Evolutionary conservation across 2,329 filamentous ascomycete species (phyloP).

Genomic region (Drechmeria coniospora): DNA sequence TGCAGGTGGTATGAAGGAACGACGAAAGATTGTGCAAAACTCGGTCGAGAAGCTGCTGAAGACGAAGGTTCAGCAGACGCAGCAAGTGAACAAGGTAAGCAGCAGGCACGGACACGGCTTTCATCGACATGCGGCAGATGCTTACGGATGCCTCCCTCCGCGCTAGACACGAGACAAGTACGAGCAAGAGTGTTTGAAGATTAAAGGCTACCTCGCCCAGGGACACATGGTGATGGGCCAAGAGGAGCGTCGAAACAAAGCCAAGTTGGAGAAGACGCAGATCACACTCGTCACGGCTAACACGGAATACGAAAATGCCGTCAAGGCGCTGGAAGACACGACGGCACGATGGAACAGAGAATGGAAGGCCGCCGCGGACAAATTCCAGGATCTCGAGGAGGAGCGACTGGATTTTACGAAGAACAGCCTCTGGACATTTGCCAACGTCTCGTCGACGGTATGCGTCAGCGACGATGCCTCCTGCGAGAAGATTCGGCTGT

Average conservation of each 20-base stretch:
- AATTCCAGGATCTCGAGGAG: constrained; percentile 97
- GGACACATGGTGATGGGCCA: constrained; percentile 99
- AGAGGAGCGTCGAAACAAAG: constrained; percentile 97
- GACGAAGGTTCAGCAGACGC: constrained; percentile 81
- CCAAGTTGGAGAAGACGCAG: constrained; percentile 96
- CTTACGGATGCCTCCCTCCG: constrained; percentile 1
- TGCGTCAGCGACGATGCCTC: constrained; percentile 95
- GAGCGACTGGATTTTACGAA: constrained; percentile 95
- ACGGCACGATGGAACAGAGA: constrained; percentile 93
- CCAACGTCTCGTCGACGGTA: constrained; percentile 91
- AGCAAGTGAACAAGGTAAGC: constrained; percentile 74
- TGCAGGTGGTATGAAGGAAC: constrained; percentile 87
- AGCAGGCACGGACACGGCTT: accelerated
- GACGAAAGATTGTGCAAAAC: constrained; percentile 87
- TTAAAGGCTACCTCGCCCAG: constrained; percentile 95
- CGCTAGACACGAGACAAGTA: constrained; percentile 79
- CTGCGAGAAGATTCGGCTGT: constrained; percentile 89
- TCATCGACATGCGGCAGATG: background rate
- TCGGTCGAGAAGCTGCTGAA: constrained; percentile 92
- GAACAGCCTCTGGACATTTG: constrained; percentile 94
- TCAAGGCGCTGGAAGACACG: constrained; percentile 89
- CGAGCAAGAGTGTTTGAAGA: constrained; percentile 94
- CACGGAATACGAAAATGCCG: constrained; percentile 80
- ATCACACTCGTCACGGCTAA: constrained; percentile 86
- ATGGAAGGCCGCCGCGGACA: constrained; percentile 96